These are phyloP conservation scores for Juncus effusus DNA, from an alignment of 176 grass and related monocot genomes.

Conservation along the genomic window DNA sequence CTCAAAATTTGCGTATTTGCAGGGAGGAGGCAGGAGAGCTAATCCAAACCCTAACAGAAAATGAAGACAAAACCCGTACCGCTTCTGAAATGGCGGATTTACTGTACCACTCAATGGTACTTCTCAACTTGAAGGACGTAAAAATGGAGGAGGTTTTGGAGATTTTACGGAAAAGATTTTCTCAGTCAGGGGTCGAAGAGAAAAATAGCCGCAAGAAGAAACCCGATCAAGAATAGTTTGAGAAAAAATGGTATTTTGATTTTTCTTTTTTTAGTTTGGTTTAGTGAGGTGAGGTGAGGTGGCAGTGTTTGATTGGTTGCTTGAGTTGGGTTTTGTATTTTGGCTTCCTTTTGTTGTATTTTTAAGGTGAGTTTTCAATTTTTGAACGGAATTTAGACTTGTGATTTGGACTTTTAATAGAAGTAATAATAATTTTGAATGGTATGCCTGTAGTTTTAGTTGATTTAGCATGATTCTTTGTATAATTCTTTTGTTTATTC, in stretches of 20 bases:
- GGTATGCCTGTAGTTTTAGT: neutral
- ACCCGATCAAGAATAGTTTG: neutral
- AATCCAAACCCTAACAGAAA: conserved; percentile 56
- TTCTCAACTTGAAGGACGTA: conserved; percentile 59
- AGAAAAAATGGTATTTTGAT: neutral
- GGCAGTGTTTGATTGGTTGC: neutral
- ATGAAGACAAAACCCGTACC: conserved; percentile 50
- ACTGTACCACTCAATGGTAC: conserved; percentile 85
- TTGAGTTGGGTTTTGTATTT: neutral
- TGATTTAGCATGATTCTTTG: neutral
- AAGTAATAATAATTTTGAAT: conserved; percentile 5
- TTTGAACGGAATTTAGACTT: neutral
- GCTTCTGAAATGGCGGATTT: conserved; percentile 87
- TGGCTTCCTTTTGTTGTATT: too few relatives aligned
- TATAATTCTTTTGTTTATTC: neutral
- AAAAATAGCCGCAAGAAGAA: conserved; percentile 66
- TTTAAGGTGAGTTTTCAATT: neutral
- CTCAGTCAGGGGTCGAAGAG: conserved; percentile 68
- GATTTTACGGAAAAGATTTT: conserved; percentile 74
- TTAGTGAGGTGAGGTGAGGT: neutral
- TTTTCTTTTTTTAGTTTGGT: neutral
- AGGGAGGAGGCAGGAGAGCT: conserved; percentile 87
- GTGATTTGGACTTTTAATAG: neutral
- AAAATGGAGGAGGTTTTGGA: conserved; percentile 75
- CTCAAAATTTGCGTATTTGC: neutral